Evolutionary conservation across 192 early-diverging fungal genomes (phyloP).

Genomic region (Backusella psychrophila): DNA sequence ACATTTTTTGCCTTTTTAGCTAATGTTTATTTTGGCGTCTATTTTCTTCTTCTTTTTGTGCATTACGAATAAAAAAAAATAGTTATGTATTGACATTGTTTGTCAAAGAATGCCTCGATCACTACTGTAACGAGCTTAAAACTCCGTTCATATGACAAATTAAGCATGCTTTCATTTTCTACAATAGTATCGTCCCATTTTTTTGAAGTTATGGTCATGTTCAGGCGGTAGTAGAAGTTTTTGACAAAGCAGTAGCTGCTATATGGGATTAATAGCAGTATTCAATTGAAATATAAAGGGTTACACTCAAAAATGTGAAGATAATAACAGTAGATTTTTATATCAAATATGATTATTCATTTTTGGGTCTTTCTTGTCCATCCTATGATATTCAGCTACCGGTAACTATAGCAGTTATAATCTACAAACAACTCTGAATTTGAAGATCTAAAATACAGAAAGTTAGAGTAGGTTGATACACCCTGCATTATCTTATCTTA

Average conservation of each 20-base stretch:
- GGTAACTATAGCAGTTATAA: neutral
- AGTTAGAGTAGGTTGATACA: neutral
- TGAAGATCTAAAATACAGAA: neutral
- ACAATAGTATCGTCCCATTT: neutral
- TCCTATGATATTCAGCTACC: neutral
- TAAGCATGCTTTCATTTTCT: neutral
- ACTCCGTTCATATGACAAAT: neutral
- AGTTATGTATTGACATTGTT: neutral
- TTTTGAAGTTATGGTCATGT: neutral
- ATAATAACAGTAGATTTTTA: neutral
- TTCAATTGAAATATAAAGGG: neutral
- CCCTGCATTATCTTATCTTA: neutral
- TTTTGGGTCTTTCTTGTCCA: neutral
- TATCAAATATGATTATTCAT: neutral
- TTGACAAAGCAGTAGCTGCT: neutral
- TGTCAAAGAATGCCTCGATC: constrained; percentile 1
- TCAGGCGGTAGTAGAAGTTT: neutral
- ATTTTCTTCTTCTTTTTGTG: too few relatives aligned
- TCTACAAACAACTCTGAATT: neutral
- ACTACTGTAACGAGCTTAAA: constrained; percentile 1
- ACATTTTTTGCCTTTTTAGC: neutral
- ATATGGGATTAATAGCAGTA: neutral
- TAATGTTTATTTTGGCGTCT: neutral
- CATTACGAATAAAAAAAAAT: neutral
- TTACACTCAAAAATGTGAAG: neutral